Percentiles rank a stretch among this genome's conserved stretches.
These are phyloP conservation scores for Sordariomycetes sp. DNA, from an alignment of 2,329 filamentous ascomycete species.

Conservation along the genomic window DNA sequence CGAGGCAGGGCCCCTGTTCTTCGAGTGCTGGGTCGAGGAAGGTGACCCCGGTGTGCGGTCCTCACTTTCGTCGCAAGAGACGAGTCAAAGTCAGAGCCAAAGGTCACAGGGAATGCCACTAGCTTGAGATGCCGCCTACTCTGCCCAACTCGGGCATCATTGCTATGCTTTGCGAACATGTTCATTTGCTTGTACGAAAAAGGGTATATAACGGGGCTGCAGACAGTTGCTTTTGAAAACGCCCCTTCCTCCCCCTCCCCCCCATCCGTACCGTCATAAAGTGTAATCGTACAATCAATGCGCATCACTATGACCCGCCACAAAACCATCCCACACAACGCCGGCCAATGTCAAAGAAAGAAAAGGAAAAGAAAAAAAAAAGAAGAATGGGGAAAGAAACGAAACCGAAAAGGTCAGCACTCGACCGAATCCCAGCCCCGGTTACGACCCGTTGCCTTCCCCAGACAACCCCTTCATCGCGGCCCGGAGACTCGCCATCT, in stretches of 20 bases:
- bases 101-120: neutral
- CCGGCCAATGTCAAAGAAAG: neutral
- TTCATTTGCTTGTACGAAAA: conserved; percentile 12
- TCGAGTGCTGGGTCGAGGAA: conserved; percentile 56
- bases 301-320: neutral
- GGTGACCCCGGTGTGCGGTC: conserved; percentile 19
- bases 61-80: neutral
- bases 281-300: conserved; percentile 1
- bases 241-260: neutral
- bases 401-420: neutral
- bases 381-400: too few species aligned
- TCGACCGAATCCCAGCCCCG: neutral
- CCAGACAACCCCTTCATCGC: conserved; percentile 27
- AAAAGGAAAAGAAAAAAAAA: too few species aligned
- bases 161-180: too few species aligned
- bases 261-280: neutral
- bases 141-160: neutral
- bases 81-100: conserved; percentile 12
- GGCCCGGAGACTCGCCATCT: conserved; percentile 58
- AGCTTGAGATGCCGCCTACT: neutral
- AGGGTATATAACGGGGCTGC: neutral
- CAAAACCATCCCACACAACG: neutral
- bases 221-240: neutral
- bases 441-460: neutral
- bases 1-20: conserved; percentile 43